These are phyloP conservation scores for Capronia coronata DNA, from an alignment of 2,329 filamentous ascomycete species.

Conservation along the genomic window DNA sequence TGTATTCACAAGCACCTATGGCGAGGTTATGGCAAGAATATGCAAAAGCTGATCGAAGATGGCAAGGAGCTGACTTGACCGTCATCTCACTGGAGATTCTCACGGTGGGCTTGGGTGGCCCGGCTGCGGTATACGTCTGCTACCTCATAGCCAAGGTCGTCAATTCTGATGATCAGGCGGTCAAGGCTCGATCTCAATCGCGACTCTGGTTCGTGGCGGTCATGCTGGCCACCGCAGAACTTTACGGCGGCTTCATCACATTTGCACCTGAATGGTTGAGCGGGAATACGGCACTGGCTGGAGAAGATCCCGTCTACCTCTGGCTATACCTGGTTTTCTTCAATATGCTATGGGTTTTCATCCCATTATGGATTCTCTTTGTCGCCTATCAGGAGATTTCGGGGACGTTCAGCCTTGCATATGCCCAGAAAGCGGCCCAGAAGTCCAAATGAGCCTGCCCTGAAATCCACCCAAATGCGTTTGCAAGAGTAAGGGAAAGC, in stretches of 20 bases:
- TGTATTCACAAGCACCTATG: conserved; percentile 50
- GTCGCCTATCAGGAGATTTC: conserved; percentile 18
- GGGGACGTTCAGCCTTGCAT: conserved; percentile 8
- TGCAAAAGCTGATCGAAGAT: conserved; percentile 56
- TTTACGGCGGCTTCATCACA: conserved; percentile 61
- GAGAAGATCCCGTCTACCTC: conserved; percentile 54
- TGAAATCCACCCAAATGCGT: background rate
- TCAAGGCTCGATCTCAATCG: conserved; percentile 29
- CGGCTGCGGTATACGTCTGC: conserved; percentile 53
- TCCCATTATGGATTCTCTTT: conserved; percentile 47
- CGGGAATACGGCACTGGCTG: conserved; percentile 52
- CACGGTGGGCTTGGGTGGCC: conserved; percentile 55
- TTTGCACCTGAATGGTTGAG: conserved; percentile 61
- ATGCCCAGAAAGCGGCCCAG: background rate
- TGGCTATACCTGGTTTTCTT: conserved; percentile 61
- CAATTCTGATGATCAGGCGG: conserved; percentile 19
- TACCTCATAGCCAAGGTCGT: conserved; percentile 40
- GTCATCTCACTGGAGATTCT: conserved; percentile 56
- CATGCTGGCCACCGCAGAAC: conserved; percentile 55
- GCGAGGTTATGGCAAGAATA: conserved; percentile 60
- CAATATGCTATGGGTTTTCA: conserved; percentile 57
- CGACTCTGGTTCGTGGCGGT: conserved; percentile 52
- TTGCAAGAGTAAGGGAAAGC: background rate
- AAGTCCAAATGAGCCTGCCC: conserved; percentile 10
- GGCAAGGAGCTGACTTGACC: conserved; percentile 53